A percentile compares a stretch with the other conserved stretches of the same genome.
Conservation (phyloP, 257 asterid species). For the Nicotiana tomentosiformis region DNA sequence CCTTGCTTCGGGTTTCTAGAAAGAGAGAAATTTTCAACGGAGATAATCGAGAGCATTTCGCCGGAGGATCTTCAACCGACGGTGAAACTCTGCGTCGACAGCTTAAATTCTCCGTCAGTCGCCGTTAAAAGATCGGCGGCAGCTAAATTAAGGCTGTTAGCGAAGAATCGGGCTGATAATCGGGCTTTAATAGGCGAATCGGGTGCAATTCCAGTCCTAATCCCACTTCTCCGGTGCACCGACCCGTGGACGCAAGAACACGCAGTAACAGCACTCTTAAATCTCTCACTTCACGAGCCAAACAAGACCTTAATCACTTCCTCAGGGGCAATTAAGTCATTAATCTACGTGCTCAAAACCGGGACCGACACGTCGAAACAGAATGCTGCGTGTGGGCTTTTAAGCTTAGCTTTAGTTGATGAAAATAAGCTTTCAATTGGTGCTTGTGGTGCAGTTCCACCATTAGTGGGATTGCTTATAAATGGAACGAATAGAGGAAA, state of each 20-base stretch:
- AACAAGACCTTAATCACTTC: conserved; percentile 51
- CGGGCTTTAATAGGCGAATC: conserved; percentile 85
- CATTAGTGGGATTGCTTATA: conserved; percentile 64
- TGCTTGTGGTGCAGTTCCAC: conserved; percentile 88
- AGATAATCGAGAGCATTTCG: conserved; percentile 74
- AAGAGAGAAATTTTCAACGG: conserved; percentile 75
- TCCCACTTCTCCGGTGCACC: conserved; percentile 68
- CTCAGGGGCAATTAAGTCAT: conserved; percentile 60
- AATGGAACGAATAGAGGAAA: conserved; percentile 78
- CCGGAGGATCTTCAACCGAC: conserved; percentile 95
- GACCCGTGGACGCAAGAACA: conserved; percentile 87
- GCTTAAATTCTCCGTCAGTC: conserved; percentile 52
- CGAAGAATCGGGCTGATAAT: conserved; percentile 79
- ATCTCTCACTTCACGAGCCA: conserved; percentile 72
- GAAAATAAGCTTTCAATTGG: conserved; percentile 82
- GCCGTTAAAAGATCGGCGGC: conserved; percentile 84
- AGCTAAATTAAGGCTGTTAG: conserved; percentile 67
- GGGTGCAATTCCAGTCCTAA: conserved; percentile 71
- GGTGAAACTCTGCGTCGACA: conserved; percentile 74
- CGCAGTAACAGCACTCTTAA: conserved; percentile 79
- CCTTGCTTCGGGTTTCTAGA: conserved; percentile 76
- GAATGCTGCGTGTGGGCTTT: conserved; percentile 86
- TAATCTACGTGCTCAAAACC: conserved; percentile 70
- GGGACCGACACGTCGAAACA: conserved; percentile 89
- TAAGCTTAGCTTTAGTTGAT: conserved; percentile 75